Evolutionary conservation across 805 yeast genomes (phyloP), one percentile per base, ranked within the genome.

Genomic region (Kuraishia hungarica): DNA sequence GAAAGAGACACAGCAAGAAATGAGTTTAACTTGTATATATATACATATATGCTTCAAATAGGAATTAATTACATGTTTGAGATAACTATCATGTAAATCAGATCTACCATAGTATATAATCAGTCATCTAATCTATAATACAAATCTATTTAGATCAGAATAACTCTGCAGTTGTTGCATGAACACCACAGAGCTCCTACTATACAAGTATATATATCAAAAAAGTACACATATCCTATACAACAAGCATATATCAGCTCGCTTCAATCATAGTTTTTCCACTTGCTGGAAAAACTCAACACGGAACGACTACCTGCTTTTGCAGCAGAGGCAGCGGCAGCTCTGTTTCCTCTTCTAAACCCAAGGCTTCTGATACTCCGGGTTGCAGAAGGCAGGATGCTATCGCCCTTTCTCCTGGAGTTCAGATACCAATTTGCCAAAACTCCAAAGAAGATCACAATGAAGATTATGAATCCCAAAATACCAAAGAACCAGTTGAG

Each of bases 401-500:
- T 35, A 17, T 35, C 11, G 43, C 43, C n/a, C 43, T 35, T 7
- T 7, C 43, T 35, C 4, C 43, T 35, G 43, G 43, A 13, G 17
- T 58, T 60, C 56, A 70, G 53, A 56, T 67, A 69, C 23, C 54
- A 49, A 22, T 60, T 63, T 11, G 67, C 72, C 53, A 56, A 50
- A 1, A 55, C n/a, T 15, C 59, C 64, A 43, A 64, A 56, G 2
- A 59, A 54, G n/a, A 61, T 6, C 52, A 65, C 64, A 22, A 65
- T 50, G 5, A 61, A 57, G 39, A 67, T 56, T 48, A 69, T 68
- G 53, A 69, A 60, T 7, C 67, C 69, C 21, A 70, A 39, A 43
- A 70, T 70, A 35, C 72, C 70, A 26, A 71, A 66, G 57, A 67
- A 89, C 89, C 94, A 87, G 2, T 74, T 80, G 47, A 77, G 68